Evolutionary conservation across 1,139 yeast species (phyloP).

Genomic region (Kluyveromyces sp.): DNA sequence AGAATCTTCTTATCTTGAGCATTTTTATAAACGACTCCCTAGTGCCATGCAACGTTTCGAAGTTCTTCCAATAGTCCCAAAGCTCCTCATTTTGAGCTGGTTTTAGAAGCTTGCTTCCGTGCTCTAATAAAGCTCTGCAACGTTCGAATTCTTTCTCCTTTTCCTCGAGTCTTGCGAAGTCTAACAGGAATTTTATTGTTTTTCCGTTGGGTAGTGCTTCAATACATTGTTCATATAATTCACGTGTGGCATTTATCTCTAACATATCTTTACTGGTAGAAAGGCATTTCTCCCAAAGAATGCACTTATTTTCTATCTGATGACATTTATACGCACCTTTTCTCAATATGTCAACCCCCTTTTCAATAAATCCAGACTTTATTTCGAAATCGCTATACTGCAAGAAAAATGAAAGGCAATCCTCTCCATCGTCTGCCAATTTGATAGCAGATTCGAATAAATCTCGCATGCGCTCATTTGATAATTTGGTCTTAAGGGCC

Average conservation of each 20-base stretch:
- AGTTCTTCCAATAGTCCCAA: conserved; percentile 65
- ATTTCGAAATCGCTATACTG: conserved; percentile 61
- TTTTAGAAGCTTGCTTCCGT: conserved; percentile 41
- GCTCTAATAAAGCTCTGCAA: conserved; percentile 52
- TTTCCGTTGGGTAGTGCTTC: conserved; percentile 20
- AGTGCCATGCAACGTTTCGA: conserved; percentile 64
- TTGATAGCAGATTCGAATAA: conserved; percentile 57
- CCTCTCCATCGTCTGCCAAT: conserved; percentile 42
- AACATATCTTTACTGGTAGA: conserved; percentile 11
- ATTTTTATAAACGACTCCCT: conserved; percentile 69
- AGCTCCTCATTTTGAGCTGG: conserved; percentile 33
- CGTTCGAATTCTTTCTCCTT: conserved; percentile 31
- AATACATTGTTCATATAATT: conserved; percentile 23
- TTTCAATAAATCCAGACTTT: conserved; percentile 37
- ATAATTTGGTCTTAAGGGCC: conserved; percentile 36
- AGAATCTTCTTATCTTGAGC: conserved; percentile 55
- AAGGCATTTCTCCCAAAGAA: conserved; percentile 21
- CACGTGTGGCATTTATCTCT: conserved; percentile 15
- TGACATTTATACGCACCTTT: conserved; percentile 30
- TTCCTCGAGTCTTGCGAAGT: conserved; percentile 27
- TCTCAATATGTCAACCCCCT: conserved; percentile 38
- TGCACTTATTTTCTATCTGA: conserved; percentile 11
- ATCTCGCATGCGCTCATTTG: conserved; percentile 58
- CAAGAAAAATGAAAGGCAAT: conserved; percentile 41
- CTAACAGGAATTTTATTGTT: conserved; percentile 16